Evolutionary conservation across 106 monocot genomes (phyloP).

Genomic region (Phalaenopsis aphrodite): DNA sequence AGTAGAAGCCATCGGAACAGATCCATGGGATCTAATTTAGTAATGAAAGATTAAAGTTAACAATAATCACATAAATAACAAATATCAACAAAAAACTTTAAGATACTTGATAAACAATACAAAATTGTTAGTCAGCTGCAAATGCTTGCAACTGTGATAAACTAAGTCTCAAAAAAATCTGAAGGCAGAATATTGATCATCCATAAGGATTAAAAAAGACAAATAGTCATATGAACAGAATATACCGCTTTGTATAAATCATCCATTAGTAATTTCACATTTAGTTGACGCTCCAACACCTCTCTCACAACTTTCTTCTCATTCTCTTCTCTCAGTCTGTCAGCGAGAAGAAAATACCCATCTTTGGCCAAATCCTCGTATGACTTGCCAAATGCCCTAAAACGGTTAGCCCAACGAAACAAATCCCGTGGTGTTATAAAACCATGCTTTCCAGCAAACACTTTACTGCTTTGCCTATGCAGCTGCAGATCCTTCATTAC

Average conservation of each 20-base stretch:
- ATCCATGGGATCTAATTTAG: no score
- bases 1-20: no score
- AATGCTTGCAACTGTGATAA: background rate
- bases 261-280: conserved; percentile 34
- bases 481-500: conserved; percentile 91
- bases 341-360: conserved; percentile 95
- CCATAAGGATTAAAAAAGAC: background rate
- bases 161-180: background rate
- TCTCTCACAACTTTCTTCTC: conserved; percentile 75
- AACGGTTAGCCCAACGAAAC: conserved; percentile 88
- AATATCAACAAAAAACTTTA: background rate
- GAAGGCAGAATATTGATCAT: background rate
- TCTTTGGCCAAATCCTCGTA: conserved; percentile 75
- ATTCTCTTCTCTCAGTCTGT: conserved; percentile 77
- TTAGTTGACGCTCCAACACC: conserved; percentile 43
- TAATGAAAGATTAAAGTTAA: no score
- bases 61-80: no score
- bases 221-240: background rate
- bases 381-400: conserved; percentile 58
- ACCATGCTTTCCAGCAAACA: conserved; percentile 99
- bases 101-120: background rate
- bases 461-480: conserved; percentile 88
- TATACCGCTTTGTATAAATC: conserved; percentile 50
- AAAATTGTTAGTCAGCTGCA: background rate
- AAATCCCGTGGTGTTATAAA: conserved; percentile 94